Evolutionary conservation across 768 basidiomycete species (phyloP).

Genomic region (Russula lepida): DNA sequence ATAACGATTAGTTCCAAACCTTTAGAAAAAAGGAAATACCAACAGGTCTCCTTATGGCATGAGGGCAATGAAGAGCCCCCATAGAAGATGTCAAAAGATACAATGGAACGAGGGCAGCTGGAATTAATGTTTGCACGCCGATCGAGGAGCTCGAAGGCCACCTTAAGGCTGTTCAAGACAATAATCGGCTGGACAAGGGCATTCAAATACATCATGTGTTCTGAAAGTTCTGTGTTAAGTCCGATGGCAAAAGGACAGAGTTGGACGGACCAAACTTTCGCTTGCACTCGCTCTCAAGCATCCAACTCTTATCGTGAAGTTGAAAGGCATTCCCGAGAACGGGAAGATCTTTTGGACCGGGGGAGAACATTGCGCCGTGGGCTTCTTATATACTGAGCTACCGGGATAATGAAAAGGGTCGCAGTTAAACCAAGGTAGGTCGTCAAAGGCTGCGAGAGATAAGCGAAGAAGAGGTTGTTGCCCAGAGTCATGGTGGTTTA

Average conservation of each 20-base stretch:
- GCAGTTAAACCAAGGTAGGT: neutral
- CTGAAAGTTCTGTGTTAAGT: neutral
- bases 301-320: neutral
- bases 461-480: neutral
- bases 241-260: neutral
- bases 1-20: neutral
- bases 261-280: neutral
- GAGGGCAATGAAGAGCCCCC: neutral
- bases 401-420: neutral
- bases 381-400: neutral
- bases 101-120: neutral
- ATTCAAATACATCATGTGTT: neutral
- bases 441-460: neutral
- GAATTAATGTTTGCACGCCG: neutral
- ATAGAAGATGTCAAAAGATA: neutral
- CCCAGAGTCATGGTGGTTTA: neutral
- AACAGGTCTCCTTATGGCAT: neutral
- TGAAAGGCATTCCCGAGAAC: conserved; percentile 1
- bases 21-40: neutral
- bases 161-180: neutral
- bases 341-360: neutral
- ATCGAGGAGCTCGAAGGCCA: neutral
- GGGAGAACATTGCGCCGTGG: conserved; percentile 1
- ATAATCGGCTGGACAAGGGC: neutral
- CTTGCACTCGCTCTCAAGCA: neutral